Evolutionary conservation across 257 asterid species (phyloP).

Genomic region (Osmanthus fragrans): DNA sequence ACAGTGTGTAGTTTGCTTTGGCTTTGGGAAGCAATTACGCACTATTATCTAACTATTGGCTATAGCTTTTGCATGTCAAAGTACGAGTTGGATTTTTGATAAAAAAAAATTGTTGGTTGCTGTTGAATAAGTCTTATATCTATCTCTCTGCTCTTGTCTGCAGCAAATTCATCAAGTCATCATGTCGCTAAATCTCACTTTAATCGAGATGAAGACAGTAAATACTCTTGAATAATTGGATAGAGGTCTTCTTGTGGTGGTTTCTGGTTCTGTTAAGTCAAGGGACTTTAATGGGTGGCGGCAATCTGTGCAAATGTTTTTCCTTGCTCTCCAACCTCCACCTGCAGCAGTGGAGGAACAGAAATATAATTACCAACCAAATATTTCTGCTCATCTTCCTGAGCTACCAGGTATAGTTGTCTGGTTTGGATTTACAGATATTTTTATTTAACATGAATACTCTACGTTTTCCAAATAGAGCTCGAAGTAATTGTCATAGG

Average conservation of each 20-base stretch:
- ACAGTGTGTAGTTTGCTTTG: background rate
- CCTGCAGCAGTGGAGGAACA: conserved; percentile 45
- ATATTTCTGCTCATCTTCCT: conserved; percentile 45
- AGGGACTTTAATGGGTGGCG: conserved; percentile 52
- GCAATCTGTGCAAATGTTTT: conserved; percentile 79
- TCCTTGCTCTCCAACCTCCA: conserved; percentile 76
- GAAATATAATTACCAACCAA: conserved; percentile 53
- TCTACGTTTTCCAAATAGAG: conserved; percentile 13
- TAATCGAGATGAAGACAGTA: conserved; percentile 74
- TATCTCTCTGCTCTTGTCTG: background rate
- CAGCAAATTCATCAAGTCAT: conserved; percentile 75
- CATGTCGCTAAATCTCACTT: conserved; percentile 55
- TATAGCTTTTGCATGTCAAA: background rate
- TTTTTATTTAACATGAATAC: conserved; percentile 1
- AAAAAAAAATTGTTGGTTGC: background rate
- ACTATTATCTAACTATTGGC: background rate
- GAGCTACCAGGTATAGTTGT: conserved; percentile 59
- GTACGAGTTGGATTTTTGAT: background rate
- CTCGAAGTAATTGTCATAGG: background rate
- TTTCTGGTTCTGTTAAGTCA: conserved; percentile 56
- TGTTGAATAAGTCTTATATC: background rate
- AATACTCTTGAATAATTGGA: conserved; percentile 78
- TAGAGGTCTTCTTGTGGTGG: conserved; percentile 47
- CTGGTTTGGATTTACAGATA: conserved; percentile 3
- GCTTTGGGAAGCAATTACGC: too few species aligned